Percentiles rank a stretch among this genome's conserved stretches.
phyloP scores from a whole-genome alignment of 108 stramenopile genomes.

The Mediolabrus comicus region DNA sequence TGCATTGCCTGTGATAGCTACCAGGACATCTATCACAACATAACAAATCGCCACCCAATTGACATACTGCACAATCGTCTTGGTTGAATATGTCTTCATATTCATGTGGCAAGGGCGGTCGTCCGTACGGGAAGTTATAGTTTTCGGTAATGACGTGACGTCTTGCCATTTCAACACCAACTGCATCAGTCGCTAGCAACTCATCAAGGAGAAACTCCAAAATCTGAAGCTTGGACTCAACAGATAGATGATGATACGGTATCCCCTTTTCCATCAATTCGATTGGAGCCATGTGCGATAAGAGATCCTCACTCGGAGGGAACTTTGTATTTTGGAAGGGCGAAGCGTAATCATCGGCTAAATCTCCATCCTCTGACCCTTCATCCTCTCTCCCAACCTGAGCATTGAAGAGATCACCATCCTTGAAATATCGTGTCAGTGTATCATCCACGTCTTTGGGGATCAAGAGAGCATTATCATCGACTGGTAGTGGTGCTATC shows the following conservation, averaged over 20 bases:
- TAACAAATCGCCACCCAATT: slow-evolving; percentile 74
- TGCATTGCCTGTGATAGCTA: slow-evolving; percentile 68
- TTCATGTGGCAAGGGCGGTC: slow-evolving; percentile 44
- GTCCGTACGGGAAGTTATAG: slow-evolving; percentile 39
- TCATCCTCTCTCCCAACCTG: background rate
- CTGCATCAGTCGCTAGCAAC: slow-evolving; percentile 54
- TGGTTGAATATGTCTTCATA: slow-evolving; percentile 61
- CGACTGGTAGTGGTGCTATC: slow-evolving; percentile 11
- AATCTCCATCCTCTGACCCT: background rate
- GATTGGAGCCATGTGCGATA: slow-evolving; percentile 64
- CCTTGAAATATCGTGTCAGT: slow-evolving; percentile 21
- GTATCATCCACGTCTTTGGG: slow-evolving; percentile 14
- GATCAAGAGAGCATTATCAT: slow-evolving; percentile 21
- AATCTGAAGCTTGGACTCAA: slow-evolving; percentile 63
- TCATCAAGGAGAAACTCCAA: slow-evolving; percentile 84
- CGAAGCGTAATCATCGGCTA: background rate
- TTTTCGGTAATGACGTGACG: slow-evolving; percentile 30
- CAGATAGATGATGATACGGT: slow-evolving; percentile 66
- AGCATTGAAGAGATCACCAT: slow-evolving; percentile 19
- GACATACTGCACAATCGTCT: slow-evolving; percentile 74
- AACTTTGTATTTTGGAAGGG: background rate
- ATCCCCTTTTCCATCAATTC: slow-evolving; percentile 53
- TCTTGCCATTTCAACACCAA: slow-evolving; percentile 53
- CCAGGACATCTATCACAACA: slow-evolving; percentile 82
- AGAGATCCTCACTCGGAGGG: slow-evolving; percentile 14